These are phyloP conservation scores for Lenwebbia sp. DNA, from an alignment of 345 rosid genomes.

Conservation along the genomic window DNA sequence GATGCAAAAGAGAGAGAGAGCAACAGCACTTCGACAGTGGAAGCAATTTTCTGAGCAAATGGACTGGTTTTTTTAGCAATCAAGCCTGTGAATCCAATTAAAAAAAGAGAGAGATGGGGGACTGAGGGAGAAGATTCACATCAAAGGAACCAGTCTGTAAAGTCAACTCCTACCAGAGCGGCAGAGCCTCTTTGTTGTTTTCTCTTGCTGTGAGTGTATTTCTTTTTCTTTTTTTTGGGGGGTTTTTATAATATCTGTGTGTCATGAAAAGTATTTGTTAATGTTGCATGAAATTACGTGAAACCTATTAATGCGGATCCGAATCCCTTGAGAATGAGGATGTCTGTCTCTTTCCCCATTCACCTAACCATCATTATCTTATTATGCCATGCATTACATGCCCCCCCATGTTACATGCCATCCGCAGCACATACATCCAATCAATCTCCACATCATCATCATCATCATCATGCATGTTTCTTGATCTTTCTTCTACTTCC, in stretches of 20 bases:
- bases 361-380: not conserved
- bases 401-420: not conserved
- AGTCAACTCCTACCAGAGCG: slow-evolving; percentile 23
- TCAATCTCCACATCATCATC: not conserved
- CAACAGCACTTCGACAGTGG: not conserved
- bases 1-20: not conserved
- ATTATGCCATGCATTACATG: not conserved
- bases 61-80: not conserved
- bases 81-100: slow-evolving; percentile 8
- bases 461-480: not conserved
- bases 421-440: not conserved
- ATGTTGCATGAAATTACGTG: slow-evolving; percentile 28
- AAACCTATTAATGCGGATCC: slow-evolving; percentile 28
- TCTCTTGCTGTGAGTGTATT: not conserved
- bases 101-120: not conserved
- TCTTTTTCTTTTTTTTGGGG: no score
- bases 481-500: not conserved
- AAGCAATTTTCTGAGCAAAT: not conserved
- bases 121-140: slow-evolving; percentile 7
- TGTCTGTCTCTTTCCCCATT: slow-evolving; percentile 25
- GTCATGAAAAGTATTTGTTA: not conserved
- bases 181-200: not conserved
- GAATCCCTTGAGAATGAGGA: slow-evolving; percentile 9
- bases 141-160: slow-evolving; percentile 14
- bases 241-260: not conserved